These are phyloP conservation scores for Chlorella sp. DNA, from an alignment of 139 green algal genomes.

Conservation along the genomic window DNA sequence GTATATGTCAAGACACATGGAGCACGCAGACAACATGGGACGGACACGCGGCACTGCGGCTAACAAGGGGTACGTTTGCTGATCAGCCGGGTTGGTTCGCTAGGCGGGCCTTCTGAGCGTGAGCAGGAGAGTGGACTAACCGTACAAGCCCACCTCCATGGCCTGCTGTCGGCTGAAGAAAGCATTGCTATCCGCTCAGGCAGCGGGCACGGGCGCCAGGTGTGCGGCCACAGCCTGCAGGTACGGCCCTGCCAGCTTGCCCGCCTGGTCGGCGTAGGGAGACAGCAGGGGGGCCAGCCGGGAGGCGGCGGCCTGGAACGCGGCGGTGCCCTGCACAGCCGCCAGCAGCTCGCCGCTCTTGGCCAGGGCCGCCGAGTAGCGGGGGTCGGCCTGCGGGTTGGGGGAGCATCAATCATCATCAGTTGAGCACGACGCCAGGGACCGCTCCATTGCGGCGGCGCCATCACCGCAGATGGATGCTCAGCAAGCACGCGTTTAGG, in stretches of 20 bases:
- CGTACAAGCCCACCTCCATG: background rate
- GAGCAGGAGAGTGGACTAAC: too few relatives aligned
- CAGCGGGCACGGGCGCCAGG: constrained; percentile 12
- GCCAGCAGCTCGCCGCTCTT: constrained; percentile 20
- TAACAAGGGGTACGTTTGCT: too few relatives aligned
- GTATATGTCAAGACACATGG: too few relatives aligned
- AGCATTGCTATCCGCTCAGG: background rate
- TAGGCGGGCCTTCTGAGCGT: too few relatives aligned
- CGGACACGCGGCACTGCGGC: too few relatives aligned
- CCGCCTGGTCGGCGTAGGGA: background rate
- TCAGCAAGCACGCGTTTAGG: too few relatives aligned
- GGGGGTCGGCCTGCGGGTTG: constrained; percentile 21
- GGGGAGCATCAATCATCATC: too few relatives aligned
- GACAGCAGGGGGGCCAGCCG: background rate
- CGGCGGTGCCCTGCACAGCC: background rate
- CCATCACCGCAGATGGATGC: too few relatives aligned
- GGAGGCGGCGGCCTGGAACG: constrained; percentile 17
- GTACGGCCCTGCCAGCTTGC: background rate
- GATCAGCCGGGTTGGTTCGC: too few relatives aligned
- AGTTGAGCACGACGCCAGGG: too few relatives aligned
- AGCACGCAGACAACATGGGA: too few relatives aligned
- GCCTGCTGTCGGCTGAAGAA: background rate
- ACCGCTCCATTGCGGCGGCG: too few relatives aligned
- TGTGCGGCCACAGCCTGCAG: background rate
- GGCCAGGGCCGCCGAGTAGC: constrained; percentile 7